Evolutionary conservation across 331 rosid species (phyloP).

Genomic region (Quercus phellos): DNA sequence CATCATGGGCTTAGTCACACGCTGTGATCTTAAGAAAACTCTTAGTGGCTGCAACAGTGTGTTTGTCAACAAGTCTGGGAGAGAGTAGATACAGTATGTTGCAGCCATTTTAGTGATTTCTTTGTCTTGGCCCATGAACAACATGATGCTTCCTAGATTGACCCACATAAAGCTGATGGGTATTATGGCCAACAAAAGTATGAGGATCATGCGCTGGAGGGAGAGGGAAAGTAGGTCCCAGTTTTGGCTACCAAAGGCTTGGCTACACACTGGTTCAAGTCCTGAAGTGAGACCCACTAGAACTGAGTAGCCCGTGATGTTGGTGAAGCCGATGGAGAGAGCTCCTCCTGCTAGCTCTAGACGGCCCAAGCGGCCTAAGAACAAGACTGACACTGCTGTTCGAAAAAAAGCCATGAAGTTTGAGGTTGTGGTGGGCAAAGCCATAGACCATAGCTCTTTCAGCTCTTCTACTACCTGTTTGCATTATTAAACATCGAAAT

Average conservation of each 20-base stretch:
- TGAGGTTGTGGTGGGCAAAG: slow-evolving; percentile 71
- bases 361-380: slow-evolving; percentile 76
- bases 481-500: too few relatives aligned
- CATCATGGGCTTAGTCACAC: slow-evolving; percentile 86
- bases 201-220: slow-evolving; percentile 76
- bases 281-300: slow-evolving; percentile 84
- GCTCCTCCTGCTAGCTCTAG: slow-evolving; percentile 95
- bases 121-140: slow-evolving; percentile 69
- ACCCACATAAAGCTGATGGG: slow-evolving; percentile 80
- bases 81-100: slow-evolving; percentile 62
- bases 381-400: slow-evolving; percentile 67
- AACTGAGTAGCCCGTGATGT: slow-evolving; percentile 97
- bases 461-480: slow-evolving; percentile 65
- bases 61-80: slow-evolving; percentile 76
- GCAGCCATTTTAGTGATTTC: slow-evolving; percentile 68
- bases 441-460: slow-evolving; percentile 81
- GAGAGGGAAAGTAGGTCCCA: slow-evolving; percentile 70
- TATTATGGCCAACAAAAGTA: slow-evolving; percentile 55
- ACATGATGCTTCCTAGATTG: slow-evolving; percentile 65
- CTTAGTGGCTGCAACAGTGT: slow-evolving; percentile 65
- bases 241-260: slow-evolving; percentile 78
- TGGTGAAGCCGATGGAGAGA: slow-evolving; percentile 88
- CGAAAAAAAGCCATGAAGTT: slow-evolving; percentile 66
- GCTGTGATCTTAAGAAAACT: slow-evolving; percentile 67
- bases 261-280: slow-evolving; percentile 85